Conservation (phyloP, 768 basidiomycete genomes). For the Guyanaporus albipodus region DNA sequence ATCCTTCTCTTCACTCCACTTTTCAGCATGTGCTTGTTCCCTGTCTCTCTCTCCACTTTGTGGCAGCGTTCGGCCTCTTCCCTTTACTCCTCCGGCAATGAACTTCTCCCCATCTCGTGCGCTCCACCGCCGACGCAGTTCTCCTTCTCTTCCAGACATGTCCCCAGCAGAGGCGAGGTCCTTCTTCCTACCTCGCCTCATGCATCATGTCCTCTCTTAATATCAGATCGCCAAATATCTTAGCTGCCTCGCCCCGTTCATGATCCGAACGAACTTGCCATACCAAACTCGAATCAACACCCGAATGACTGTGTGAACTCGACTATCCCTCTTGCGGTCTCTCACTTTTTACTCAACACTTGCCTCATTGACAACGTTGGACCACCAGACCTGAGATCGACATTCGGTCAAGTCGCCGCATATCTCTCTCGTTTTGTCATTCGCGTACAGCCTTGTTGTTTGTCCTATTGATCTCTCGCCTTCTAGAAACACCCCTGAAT, state of each 20-base stretch:
- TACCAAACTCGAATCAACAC: constrained; percentile 13
- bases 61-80: constrained; percentile 20
- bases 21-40: constrained; percentile 27
- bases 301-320: constrained; percentile 26
- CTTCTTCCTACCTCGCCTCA: constrained; percentile 19
- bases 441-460: constrained; percentile 25
- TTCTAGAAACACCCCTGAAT: constrained; percentile 28
- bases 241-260: constrained; percentile 26
- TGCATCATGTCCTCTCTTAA: constrained; percentile 29
- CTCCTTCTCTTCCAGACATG: background rate
- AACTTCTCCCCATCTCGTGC: constrained; percentile 6
- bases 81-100: constrained; percentile 23
- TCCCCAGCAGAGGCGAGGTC: background rate
- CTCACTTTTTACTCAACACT: constrained; percentile 9
- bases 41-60: constrained; percentile 17
- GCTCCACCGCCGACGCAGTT: constrained; percentile 5
- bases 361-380: constrained; percentile 10
- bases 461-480: constrained; percentile 14
- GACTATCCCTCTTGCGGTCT: constrained; percentile 3
- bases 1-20: constrained; percentile 27
- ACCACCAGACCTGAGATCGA: constrained; percentile 6
- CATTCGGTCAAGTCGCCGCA: constrained; percentile 17
- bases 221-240: constrained; percentile 30
- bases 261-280: constrained; percentile 27
- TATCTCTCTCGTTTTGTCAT: constrained; percentile 2